Conservation (phyloP, 192 early-diverging fungal species). For the Chytriomyces sp. region DNA sequence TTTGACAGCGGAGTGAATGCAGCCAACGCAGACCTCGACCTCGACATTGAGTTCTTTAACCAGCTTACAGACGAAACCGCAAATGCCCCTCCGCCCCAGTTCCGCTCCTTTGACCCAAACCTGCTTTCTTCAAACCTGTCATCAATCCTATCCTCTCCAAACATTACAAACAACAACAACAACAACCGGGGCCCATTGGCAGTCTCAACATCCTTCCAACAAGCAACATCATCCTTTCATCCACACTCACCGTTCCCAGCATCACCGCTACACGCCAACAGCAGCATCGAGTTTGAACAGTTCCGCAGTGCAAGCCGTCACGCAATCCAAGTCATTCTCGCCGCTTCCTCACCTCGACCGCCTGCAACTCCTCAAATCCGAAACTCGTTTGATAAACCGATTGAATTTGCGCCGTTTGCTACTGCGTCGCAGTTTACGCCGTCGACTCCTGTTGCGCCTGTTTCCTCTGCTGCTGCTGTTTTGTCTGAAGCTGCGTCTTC, state of each 20-base stretch:
- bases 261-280: not conserved
- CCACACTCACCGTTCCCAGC: not conserved
- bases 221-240: not conserved
- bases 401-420: not conserved
- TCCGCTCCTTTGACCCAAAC: not conserved
- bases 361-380: not conserved
- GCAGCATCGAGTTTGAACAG: not conserved
- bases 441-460: too few species aligned
- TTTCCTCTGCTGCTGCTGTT: too few species aligned
- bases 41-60: constrained; percentile 8
- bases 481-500: too few species aligned
- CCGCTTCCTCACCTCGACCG: not conserved
- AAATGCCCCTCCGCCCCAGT: not conserved
- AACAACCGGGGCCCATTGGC: not conserved
- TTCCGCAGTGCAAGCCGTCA: not conserved
- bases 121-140: not conserved
- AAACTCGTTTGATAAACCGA: not conserved
- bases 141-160: not conserved
- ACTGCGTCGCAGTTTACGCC: too few species aligned
- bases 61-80: not conserved
- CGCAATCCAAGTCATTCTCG: constrained; percentile 5
- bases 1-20: constrained; percentile 11
- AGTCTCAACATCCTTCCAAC: not conserved
- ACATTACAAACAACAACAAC: not conserved
- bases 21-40: not conserved